Base-by-base conservation (phyloP, 345 rosid genomes). In the Heritiera littoralis region DNA sequence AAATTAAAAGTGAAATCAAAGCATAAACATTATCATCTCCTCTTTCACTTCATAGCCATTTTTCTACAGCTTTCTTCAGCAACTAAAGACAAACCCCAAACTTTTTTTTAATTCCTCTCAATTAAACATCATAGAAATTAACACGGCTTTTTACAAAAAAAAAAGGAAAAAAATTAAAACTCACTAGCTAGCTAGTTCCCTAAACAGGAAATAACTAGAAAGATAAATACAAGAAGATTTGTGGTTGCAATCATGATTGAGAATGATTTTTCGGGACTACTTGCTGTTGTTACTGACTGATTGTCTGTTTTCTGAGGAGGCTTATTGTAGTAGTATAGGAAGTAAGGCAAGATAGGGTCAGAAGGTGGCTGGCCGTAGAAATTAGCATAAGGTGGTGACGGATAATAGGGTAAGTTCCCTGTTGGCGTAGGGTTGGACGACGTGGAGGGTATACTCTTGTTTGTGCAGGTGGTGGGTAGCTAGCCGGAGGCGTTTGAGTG, bases 311-410 rank as follows among this genome's bases (percentile, higher is more conserved):
- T 79, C 18, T 87, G 98, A 59, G 87, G 94, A 74, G 94, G 94
- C 80, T 87, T 89, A 51, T 87, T 86, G 63, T 66, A 89, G 87
- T 91, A 93, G 87, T 59, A 93, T 0, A 97, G 98, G 66, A 93
- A 93, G 72, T 92, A 95, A 23, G 98, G 98, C 86, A 92, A 54
- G 79, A 95, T 90, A 18, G 97, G 85, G 63, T 92, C 90, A 18
- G 94, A 97, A n/a, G 98, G 94, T 2, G 97, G 91, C n/a, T 89
- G 97, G 68, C 87, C 88, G 54, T 55, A 45, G 46, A 74, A 79
- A 32, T 78, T 83, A 1, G 83, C 86, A 48, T 59, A 79, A 40
- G 90, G 78, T 40, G 94, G 93, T 2, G 97, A 81, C 30, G 89
- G 88, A 76, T 86, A 77, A 69, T 84, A 83, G 0, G 92, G 97